A percentile compares a stretch with the other conserved stretches of the same genome.
phyloP scores from a whole-genome alignment of 306 rosid species.

The Trifolium fragiferum region DNA sequence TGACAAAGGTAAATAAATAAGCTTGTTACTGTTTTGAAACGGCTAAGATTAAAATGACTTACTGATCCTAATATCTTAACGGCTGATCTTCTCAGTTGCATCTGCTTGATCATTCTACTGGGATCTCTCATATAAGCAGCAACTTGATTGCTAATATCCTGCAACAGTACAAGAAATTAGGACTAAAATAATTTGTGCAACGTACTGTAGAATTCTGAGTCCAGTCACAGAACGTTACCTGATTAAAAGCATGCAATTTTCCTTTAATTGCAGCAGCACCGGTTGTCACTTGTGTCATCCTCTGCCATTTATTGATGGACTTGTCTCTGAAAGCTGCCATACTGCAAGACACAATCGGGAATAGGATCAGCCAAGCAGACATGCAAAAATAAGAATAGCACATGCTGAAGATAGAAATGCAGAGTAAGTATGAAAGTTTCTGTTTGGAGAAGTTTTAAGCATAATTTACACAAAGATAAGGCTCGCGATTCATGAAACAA shows the following conservation, averaged over 20 bases:
- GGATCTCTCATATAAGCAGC: conserved; percentile 92
- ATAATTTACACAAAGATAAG: not conserved
- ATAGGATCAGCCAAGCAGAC: conserved; percentile 35
- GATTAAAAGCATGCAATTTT: conserved; percentile 85
- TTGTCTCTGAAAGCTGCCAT: conserved; percentile 74
- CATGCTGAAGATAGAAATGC: conserved; percentile 19
- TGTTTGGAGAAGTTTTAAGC: conserved; percentile 28
- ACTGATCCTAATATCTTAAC: conserved; percentile 71
- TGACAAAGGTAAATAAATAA: conserved; percentile 18
- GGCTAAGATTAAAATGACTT: conserved; percentile 46
- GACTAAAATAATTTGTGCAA: not conserved
- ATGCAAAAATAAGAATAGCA: conserved; percentile 1
- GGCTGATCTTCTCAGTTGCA: conserved; percentile 71
- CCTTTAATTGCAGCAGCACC: conserved; percentile 91
- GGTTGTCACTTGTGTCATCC: conserved; percentile 84
- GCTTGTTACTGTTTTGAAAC: conserved; percentile 7
- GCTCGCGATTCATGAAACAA: conserved; percentile 19
- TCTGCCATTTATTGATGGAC: conserved; percentile 89
- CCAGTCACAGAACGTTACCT: conserved; percentile 57
- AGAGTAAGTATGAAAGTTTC: conserved; percentile 28
- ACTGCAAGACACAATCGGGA: conserved; percentile 58
- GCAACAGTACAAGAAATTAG: conserved; percentile 34
- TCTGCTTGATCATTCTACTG: conserved; percentile 84
- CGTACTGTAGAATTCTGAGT: conserved; percentile 12
- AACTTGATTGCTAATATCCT: conserved; percentile 86